Evolutionary conservation across 352 stramenopile species (phyloP).

Genomic region (Blastocystis sp.): DNA sequence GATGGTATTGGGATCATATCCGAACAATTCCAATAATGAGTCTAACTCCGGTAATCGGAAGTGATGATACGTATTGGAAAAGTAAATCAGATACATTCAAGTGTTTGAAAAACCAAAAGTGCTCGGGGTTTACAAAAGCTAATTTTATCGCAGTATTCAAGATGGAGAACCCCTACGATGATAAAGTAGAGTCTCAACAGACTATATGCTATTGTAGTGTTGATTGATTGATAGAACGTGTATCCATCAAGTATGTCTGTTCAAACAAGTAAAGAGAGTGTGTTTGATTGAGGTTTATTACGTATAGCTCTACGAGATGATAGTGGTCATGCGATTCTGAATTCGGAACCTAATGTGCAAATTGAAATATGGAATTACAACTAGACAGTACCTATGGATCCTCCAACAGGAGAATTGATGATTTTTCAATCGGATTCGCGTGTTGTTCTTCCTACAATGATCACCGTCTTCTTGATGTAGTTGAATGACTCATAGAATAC

Average conservation of each 20-base stretch:
- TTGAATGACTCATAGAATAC: background rate
- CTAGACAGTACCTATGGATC: no score
- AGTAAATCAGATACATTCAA: slow-evolving; percentile 55
- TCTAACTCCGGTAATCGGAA: slow-evolving; percentile 77
- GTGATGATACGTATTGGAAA: slow-evolving; percentile 62
- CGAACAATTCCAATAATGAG: slow-evolving; percentile 72
- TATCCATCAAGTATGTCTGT: background rate
- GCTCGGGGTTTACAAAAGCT: background rate
- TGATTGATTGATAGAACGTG: background rate
- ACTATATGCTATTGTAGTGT: background rate
- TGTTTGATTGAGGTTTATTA: no score
- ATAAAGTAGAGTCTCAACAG: background rate
- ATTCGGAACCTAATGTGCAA: no score
- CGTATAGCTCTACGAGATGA: no score
- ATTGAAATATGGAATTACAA: no score
- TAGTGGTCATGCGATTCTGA: no score
- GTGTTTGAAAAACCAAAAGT: background rate
- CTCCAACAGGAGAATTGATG: background rate
- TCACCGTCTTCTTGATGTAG: background rate
- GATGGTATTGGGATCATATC: slow-evolving; percentile 65
- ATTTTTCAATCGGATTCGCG: slow-evolving; percentile 10
- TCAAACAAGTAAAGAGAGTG: background rate
- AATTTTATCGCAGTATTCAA: background rate
- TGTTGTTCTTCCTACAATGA: slow-evolving; percentile 7
- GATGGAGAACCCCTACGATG: slow-evolving; percentile 12